phyloP scores from a whole-genome alignment of 208 protist species.

The Trypanosoma cruzi region DNA sequence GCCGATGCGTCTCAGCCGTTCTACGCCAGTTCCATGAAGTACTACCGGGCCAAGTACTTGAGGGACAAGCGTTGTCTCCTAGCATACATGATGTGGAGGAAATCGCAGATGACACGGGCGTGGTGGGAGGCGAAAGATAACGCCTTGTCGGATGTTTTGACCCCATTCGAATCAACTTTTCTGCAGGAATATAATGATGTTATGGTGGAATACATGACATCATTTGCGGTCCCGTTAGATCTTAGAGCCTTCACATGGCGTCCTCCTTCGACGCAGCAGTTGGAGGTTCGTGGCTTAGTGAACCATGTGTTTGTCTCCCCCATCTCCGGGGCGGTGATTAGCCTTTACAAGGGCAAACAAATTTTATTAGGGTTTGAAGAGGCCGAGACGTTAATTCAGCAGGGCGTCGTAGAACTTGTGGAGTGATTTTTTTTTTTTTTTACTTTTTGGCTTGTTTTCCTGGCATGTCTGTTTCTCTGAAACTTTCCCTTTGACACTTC shows the following conservation, averaged over 20 bases:
- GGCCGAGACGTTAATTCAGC: constrained; percentile 80
- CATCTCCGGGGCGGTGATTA: constrained; percentile 66
- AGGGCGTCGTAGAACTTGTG: constrained; percentile 77
- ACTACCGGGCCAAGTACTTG: constrained; percentile 75
- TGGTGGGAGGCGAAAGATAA: constrained; percentile 87
- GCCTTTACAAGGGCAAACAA: constrained; percentile 78
- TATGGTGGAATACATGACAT: constrained; percentile 91
- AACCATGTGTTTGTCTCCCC: constrained; percentile 80
- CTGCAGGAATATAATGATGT: constrained; percentile 73
- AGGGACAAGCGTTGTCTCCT: constrained; percentile 83
- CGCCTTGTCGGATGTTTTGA: constrained; percentile 43
- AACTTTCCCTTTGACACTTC: background rate
- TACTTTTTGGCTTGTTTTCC: background rate
- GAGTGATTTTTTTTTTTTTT: constrained; percentile 22
- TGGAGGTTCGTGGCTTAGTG: constrained; percentile 74
- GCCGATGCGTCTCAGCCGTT: constrained; percentile 69
- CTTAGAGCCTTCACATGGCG: constrained; percentile 81
- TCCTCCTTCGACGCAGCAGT: constrained; percentile 70
- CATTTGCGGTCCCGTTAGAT: constrained; percentile 81
- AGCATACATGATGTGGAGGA: constrained; percentile 80
- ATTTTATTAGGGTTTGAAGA: constrained; percentile 81
- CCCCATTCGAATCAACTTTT: constrained; percentile 58
- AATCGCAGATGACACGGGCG: constrained; percentile 51
- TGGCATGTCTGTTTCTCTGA: background rate
- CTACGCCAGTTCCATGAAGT: constrained; percentile 73